These are phyloP conservation scores for Smallanthus sonchifolius DNA, from an alignment of 129 eudicot genomes.

Conservation along the genomic window DNA sequence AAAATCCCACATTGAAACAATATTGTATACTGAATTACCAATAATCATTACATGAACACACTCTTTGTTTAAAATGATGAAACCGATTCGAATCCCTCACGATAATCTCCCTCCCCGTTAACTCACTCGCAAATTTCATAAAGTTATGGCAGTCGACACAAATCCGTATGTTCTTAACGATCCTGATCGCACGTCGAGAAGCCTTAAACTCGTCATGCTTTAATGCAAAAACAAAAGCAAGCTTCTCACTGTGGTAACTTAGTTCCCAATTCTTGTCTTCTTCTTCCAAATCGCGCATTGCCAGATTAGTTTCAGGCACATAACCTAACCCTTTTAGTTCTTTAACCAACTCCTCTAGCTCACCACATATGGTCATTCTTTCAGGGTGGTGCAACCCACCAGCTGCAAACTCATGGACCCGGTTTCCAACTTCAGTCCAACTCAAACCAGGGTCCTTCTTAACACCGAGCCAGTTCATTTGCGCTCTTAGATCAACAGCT, in stretches of 20 bases:
- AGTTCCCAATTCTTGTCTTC: conserved; percentile 68
- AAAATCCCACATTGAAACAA: not conserved
- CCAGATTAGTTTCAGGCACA: conserved; percentile 57
- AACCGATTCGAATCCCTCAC: conserved; percentile 78
- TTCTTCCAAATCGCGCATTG: conserved; percentile 57
- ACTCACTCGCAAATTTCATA: conserved; percentile 54
- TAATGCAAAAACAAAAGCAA: conserved; percentile 58
- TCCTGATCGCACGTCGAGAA: conserved; percentile 34
- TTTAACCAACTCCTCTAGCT: conserved; percentile 36
- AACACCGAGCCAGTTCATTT: conserved; percentile 57
- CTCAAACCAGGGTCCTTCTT: conserved; percentile 83
- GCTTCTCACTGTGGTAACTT: conserved; percentile 71
- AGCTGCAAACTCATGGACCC: conserved; percentile 68
- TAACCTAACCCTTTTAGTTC: conserved; percentile 56
- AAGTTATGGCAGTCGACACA: conserved; percentile 79
- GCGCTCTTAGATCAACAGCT: conserved; percentile 47
- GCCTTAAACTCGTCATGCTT: conserved; percentile 29
- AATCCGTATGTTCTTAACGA: conserved; percentile 71
- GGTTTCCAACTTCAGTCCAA: conserved; percentile 61
- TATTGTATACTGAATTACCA: conserved; percentile 34
- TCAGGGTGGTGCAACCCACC: conserved; percentile 64
- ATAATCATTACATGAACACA: conserved; percentile 71
- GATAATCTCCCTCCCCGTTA: conserved; percentile 49
- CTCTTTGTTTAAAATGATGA: conserved; percentile 53
- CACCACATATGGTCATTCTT: conserved; percentile 34